Percentiles rank a stretch among this genome's conserved stretches.
phyloP scores from a whole-genome alignment of 352 stramenopile genomes.

The Pythium aphanidermatum region DNA sequence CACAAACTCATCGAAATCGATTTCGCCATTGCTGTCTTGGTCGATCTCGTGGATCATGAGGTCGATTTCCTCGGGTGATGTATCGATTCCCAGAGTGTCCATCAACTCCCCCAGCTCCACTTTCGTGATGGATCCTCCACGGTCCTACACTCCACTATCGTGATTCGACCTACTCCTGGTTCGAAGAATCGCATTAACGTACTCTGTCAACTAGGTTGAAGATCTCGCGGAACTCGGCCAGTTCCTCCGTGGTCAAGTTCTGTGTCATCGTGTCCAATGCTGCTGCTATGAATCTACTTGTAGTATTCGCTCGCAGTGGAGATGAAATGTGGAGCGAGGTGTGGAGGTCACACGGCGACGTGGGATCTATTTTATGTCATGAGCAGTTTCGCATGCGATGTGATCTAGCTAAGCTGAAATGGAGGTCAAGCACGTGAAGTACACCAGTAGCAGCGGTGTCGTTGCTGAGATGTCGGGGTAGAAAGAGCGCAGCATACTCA shows the following conservation, averaged over 20 bases:
- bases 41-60: conserved; percentile 96
- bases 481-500: conserved; percentile 44
- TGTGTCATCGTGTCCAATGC: conserved; percentile 50
- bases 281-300: too few relatives aligned
- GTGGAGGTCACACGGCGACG: too few relatives aligned
- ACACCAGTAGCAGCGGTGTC: conserved; percentile 41
- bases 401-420: too few relatives aligned
- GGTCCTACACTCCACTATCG: too few relatives aligned
- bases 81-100: conserved; percentile 92
- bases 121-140: conserved; percentile 91
- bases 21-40: conserved; percentile 92
- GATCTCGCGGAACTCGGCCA: conserved; percentile 92
- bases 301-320: too few relatives aligned
- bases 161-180: too few relatives aligned
- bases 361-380: too few relatives aligned
- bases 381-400: too few relatives aligned
- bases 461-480: conserved; percentile 40
- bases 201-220: conserved; percentile 93
- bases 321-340: too few relatives aligned
- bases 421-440: conserved; percentile 50
- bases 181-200: conserved; percentile 1
- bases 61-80: conserved; percentile 90
- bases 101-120: conserved; percentile 92
- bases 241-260: conserved; percentile 68
- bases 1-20: conserved; percentile 95